These are phyloP conservation scores for Trichoderma pleuroti DNA, from an alignment of 2,329 filamentous ascomycete genomes.

Conservation along the genomic window DNA sequence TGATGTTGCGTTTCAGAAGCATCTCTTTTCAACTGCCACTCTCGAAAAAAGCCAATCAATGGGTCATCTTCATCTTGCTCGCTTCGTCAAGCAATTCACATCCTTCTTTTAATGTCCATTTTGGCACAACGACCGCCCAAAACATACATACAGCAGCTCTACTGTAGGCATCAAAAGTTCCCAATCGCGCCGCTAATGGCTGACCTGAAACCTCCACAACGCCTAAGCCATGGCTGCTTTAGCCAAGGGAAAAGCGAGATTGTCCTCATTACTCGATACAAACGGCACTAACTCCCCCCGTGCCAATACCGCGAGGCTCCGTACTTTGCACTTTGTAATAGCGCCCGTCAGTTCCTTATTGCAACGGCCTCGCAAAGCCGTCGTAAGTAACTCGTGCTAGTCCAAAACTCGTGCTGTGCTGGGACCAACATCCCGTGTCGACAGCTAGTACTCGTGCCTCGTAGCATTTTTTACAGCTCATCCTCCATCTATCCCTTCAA, in stretches of 20 bases:
- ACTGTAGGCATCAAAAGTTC: background rate
- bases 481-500: background rate
- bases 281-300: conserved; percentile 7
- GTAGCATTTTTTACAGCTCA: conserved; percentile 4
- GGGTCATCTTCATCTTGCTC: background rate
- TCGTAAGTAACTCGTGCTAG: background rate
- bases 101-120: background rate
- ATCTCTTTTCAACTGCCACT: background rate
- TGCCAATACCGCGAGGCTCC: background rate
- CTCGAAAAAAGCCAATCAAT: background rate
- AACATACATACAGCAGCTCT: background rate
- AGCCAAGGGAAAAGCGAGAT: conserved; percentile 8
- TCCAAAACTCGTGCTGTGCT: background rate
- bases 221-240: background rate
- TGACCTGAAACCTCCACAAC: conserved; percentile 16
- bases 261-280: conserved; percentile 9
- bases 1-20: background rate
- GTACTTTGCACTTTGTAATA: conserved; percentile 8
- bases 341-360: conserved; percentile 10
- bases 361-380: background rate
- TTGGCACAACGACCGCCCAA: background rate
- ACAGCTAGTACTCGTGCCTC: background rate
- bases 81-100: background rate
- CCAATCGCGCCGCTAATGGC: background rate
- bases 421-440: conserved; percentile 8